A percentile compares a stretch with the other conserved stretches of the same genome.
Evolutionary conservation across 805 yeast genomes (phyloP).

Genomic region (Lipomyces anomalus): DNA sequence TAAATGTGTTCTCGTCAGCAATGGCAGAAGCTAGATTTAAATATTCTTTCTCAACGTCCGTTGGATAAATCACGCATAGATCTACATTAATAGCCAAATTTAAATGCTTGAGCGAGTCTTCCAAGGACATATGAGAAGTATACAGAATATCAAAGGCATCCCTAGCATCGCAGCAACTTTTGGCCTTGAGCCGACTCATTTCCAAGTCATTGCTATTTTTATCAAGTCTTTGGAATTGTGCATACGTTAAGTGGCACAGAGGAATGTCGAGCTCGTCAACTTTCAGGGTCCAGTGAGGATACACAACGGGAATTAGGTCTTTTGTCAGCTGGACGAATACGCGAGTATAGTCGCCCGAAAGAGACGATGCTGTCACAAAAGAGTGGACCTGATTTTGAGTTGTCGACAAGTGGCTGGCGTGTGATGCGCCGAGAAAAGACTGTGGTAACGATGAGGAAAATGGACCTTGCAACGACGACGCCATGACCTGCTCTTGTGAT

Average conservation of each 20-base stretch:
- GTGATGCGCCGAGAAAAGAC: no score
- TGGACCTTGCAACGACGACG: no score
- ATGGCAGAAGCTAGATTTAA: slow-evolving; percentile 20
- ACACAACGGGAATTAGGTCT: slow-evolving; percentile 82
- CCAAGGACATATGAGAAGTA: slow-evolving; percentile 54
- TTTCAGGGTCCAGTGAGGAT: slow-evolving; percentile 42
- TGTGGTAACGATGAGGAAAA: no score
- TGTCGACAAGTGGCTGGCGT: no score
- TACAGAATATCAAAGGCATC: slow-evolving; percentile 24
- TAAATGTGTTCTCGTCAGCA: slow-evolving; percentile 60
- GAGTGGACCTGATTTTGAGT: slow-evolving; percentile 45
- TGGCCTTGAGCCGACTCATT: background rate
- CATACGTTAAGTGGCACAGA: slow-evolving; percentile 50
- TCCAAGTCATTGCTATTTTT: slow-evolving; percentile 1
- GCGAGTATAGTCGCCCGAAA: slow-evolving; percentile 72
- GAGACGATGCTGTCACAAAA: slow-evolving; percentile 85
- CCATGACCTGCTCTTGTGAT: no score
- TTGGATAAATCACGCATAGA: slow-evolving; percentile 73
- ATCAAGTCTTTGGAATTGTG: slow-evolving; percentile 18
- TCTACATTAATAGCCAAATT: slow-evolving; percentile 60
- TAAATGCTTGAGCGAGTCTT: slow-evolving; percentile 50
- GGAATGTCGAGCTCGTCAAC: slow-evolving; percentile 45
- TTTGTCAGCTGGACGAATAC: slow-evolving; percentile 63
- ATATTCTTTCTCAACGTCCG: slow-evolving; percentile 39
- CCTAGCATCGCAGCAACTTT: slow-evolving; percentile 3